Evolutionary conservation across 176 grass and related monocot species (phyloP), one percentile per base, ranked within the genome.

Genomic region (Panicum miliaceum): DNA sequence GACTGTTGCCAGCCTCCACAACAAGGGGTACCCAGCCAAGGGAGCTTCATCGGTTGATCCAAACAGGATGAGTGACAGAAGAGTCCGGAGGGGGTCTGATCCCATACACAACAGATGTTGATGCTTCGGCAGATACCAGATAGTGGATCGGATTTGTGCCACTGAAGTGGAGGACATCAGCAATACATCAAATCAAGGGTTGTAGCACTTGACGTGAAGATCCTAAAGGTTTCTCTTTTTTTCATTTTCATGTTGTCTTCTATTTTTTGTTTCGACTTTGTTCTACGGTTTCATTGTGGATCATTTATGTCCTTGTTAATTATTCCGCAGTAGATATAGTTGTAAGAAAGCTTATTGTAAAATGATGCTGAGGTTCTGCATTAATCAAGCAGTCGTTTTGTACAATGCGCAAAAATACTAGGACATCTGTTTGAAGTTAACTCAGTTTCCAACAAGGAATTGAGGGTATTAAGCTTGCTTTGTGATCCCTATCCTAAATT

Each of bases 1-100:
- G 46, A 78, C 3, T 50, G 69, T 68, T 59, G 83, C 54, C 43
- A 86, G 32, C 56, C 71, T 91, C 40, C 81, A 86, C 53, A 79
- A 64, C 6, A 85, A 85, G 51, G 86, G 41, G 25, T 71, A 69
- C 66, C 15, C 52, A 25, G 34, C 52, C 35, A 51, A 9, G 32
- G 35, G 53, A 26, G 34, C 87, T 57, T 42, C 87, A 14, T 50
- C 85, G 2, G 60, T 77, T 57, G 86, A 94, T 85, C 86, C 77
- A 51, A 75, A 80, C 66, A 75, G 41, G 7, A 85, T 75, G 79
- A 92, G 82, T 26, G 87, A 86, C 78, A 90, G 90, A 88, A 86
- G 93, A 78, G 92, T 90, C 85, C 41, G 82, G 75, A 86, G 82
- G 84, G 89, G 93, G 64, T 90, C 87, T 12, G 88, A 92, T 78